Percentiles rank a stretch among this genome's conserved stretches.
Evolutionary conservation across 1,284 basidiomycete genomes (phyloP).

Genomic region (Trametes sp.): DNA sequence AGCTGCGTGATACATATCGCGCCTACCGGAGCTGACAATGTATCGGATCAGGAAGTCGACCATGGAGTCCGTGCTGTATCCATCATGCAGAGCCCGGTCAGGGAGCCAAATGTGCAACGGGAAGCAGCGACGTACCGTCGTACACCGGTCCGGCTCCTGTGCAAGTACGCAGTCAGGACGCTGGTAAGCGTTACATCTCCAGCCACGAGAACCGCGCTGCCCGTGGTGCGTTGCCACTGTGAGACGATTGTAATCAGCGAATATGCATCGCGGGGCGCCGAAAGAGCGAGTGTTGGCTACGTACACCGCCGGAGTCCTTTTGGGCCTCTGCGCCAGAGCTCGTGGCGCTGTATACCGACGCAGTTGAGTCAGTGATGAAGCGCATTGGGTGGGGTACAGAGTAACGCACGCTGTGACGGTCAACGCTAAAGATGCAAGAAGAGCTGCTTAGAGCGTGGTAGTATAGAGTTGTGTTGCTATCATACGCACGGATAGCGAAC

Average conservation of each 20-base stretch:
- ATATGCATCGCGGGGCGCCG: neutral
- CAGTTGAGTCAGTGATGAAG: no score
- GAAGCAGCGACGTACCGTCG: neutral
- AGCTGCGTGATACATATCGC: no score
- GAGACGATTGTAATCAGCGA: neutral
- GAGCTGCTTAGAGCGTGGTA: neutral
- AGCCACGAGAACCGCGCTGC: neutral
- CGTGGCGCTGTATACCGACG: neutral
- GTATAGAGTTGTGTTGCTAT: neutral
- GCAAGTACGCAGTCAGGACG: neutral
- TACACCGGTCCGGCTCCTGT: neutral
- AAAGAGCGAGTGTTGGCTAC: no score
- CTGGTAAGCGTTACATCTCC: neutral
- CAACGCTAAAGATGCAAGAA: neutral
- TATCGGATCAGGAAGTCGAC: no score
- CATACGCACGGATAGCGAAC: neutral
- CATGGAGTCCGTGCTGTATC: no score
- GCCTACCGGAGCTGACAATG: no score
- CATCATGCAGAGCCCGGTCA: no score
- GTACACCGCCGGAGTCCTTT: neutral
- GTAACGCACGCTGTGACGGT: neutral
- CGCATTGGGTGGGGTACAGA: no score
- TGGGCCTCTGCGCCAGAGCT: neutral
- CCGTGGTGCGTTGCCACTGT: neutral
- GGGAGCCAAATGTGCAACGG: no score